These are phyloP conservation scores for Plectranthus barbatus DNA, from an alignment of 257 asterid genomes.

Conservation along the genomic window DNA sequence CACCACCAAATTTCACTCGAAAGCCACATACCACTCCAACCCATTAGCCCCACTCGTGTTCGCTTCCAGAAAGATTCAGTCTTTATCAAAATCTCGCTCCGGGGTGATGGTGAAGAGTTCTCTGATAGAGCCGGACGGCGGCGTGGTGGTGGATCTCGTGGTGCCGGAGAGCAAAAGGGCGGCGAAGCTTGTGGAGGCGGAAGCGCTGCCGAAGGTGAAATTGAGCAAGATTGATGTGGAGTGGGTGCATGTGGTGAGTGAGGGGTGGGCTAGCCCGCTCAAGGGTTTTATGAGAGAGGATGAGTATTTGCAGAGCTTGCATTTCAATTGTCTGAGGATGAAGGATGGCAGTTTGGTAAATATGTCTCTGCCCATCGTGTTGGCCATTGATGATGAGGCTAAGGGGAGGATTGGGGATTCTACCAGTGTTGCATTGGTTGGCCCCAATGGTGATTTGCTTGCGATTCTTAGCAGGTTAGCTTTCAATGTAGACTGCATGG, in stretches of 20 bases:
- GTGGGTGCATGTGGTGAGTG: conserved; percentile 89
- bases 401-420: conserved; percentile 45
- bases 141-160: conserved; percentile 64
- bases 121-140: conserved; percentile 81
- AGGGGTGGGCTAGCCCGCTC: conserved; percentile 90
- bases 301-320: conserved; percentile 83
- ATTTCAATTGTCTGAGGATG: conserved; percentile 63
- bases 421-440: conserved; percentile 44
- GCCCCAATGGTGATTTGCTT: conserved; percentile 46
- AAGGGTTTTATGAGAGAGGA: conserved; percentile 79
- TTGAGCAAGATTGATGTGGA: conserved; percentile 65
- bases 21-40: conserved; percentile 37
- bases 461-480: conserved; percentile 59
- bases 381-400: conserved; percentile 58
- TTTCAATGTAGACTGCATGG: neutral
- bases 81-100: conserved; percentile 22
- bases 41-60: conserved; percentile 34
- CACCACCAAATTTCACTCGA: conserved; percentile 27
- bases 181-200: conserved; percentile 38
- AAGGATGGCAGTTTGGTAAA: conserved; percentile 59
- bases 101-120: conserved; percentile 39
- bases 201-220: conserved; percentile 45
- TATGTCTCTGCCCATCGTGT: conserved; percentile 77
- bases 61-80: conserved; percentile 29
- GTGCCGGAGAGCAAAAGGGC: conserved; percentile 49